These are phyloP conservation scores for Sutorius australiensis DNA, from an alignment of 768 basidiomycete species.

Conservation along the genomic window DNA sequence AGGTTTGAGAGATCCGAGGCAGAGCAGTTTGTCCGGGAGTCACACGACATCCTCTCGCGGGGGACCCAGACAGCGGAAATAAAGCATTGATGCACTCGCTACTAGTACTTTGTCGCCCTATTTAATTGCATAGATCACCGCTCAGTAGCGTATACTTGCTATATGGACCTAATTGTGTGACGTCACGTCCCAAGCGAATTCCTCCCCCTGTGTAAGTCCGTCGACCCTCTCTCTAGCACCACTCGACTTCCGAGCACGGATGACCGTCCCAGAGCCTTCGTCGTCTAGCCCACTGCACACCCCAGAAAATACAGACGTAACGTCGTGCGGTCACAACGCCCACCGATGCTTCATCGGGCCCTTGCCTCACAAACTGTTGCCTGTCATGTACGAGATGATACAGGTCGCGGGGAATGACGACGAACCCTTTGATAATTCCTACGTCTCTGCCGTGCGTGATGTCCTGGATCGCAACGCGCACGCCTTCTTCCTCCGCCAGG, in stretches of 20 bases:
- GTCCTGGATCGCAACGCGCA: slow-evolving; percentile 57
- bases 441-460: slow-evolving; percentile 32
- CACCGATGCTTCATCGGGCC: slow-evolving; percentile 71
- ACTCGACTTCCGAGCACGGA: slow-evolving; percentile 1
- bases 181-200: slow-evolving; percentile 18
- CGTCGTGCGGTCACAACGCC: slow-evolving; percentile 25
- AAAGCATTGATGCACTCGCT: slow-evolving; percentile 20
- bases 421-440: slow-evolving; percentile 33
- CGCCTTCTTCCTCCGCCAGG: slow-evolving; percentile 58
- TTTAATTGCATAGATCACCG: slow-evolving; percentile 17
- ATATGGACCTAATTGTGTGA: slow-evolving; percentile 11
- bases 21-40: slow-evolving; percentile 59
- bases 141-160: slow-evolving; percentile 20
- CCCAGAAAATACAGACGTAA: neutral
- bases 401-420: slow-evolving; percentile 26
- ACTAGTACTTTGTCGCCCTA: neutral
- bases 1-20: slow-evolving; percentile 71
- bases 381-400: slow-evolving; percentile 34
- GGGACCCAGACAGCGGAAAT: slow-evolving; percentile 21
- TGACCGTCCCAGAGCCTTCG: slow-evolving; percentile 10
- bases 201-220: neutral
- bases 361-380: slow-evolving; percentile 60
- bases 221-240: neutral
- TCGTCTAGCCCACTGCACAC: neutral
- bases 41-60: slow-evolving; percentile 50